phyloP scores from a whole-genome alignment of 2,329 filamentous ascomycete genomes.

The Chaetomiaceae sp. region DNA sequence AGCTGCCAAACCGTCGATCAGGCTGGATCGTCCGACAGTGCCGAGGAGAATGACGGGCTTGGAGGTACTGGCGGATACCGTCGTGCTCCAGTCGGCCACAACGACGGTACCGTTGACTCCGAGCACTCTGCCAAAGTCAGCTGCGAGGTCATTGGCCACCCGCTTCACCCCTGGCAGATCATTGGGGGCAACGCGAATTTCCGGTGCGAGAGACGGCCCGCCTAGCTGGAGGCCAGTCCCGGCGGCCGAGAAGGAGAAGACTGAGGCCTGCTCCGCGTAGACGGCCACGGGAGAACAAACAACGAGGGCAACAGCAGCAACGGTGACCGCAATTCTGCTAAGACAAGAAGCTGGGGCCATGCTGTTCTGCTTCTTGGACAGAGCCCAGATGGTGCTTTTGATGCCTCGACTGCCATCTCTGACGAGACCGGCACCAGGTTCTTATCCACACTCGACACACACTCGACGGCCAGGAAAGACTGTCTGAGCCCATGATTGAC shows the following conservation, averaged over 20 bases:
- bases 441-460: neutral
- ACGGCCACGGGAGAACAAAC: constrained; percentile 5
- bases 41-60: constrained; percentile 44
- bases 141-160: constrained; percentile 22
- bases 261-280: constrained; percentile 14
- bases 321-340: constrained; percentile 2
- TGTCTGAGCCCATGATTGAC: too few relatives aligned
- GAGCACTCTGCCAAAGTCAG: constrained; percentile 23
- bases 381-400: neutral
- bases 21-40: constrained; percentile 46
- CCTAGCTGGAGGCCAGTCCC: constrained; percentile 22
- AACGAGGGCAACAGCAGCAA: neutral
- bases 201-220: constrained; percentile 22
- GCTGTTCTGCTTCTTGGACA: neutral
- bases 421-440: neutral
- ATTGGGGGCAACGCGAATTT: constrained; percentile 24
- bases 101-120: constrained; percentile 17
- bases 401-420: neutral
- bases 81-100: constrained; percentile 15
- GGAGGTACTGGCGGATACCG: constrained; percentile 4
- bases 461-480: neutral
- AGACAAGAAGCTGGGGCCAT: constrained; percentile 10
- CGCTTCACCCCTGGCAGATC: constrained; percentile 26
- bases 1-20: constrained; percentile 43
- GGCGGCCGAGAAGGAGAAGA: constrained; percentile 20